These are phyloP conservation scores for Rhexocercosporidium sp. DNA, from an alignment of 2,329 filamentous ascomycete genomes.

Conservation along the genomic window DNA sequence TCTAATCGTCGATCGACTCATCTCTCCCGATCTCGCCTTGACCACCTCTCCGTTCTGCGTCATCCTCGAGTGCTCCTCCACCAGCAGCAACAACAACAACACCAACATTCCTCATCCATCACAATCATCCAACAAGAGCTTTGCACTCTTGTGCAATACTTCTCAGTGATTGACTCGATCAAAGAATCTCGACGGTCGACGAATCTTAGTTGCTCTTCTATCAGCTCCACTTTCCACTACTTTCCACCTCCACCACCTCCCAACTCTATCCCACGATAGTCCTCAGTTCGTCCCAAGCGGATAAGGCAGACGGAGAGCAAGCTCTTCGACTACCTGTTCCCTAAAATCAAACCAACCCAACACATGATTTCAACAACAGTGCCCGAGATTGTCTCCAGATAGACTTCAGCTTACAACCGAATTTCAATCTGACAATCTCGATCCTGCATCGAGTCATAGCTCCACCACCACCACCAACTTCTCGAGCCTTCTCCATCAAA, in stretches of 20 bases:
- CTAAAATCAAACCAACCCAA: slow-evolving; percentile 43
- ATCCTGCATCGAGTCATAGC: slow-evolving; percentile 20
- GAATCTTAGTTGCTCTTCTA: background rate
- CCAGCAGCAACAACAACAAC: slow-evolving; percentile 34
- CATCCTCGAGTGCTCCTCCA: slow-evolving; percentile 31
- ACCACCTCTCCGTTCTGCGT: slow-evolving; percentile 31
- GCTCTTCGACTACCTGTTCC: slow-evolving; percentile 53
- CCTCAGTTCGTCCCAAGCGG: slow-evolving; percentile 24
- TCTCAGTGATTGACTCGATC: slow-evolving; percentile 10
- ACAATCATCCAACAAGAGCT: slow-evolving; percentile 15
- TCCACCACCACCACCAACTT: slow-evolving; percentile 10
- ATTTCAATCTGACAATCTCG: slow-evolving; percentile 32
- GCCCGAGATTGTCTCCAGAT: slow-evolving; percentile 46
- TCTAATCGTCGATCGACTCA: slow-evolving; percentile 24
- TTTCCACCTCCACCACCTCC: slow-evolving; percentile 15
- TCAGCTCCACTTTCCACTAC: slow-evolving; percentile 6
- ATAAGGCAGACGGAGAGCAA: slow-evolving; percentile 51
- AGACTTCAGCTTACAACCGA: slow-evolving; percentile 41
- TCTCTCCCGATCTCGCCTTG: slow-evolving; percentile 25
- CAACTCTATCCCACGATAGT: slow-evolving; percentile 10
- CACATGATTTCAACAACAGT: slow-evolving; percentile 50
- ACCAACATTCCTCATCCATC: slow-evolving; percentile 27
- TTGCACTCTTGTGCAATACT: slow-evolving; percentile 24
- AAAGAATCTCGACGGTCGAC: slow-evolving; percentile 11
- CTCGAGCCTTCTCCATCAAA: slow-evolving; percentile 7